Percentiles rank a stretch among this genome's conserved stretches.
Conservation (phyloP, 768 basidiomycete species). For the Lentinula guzmanii region DNA sequence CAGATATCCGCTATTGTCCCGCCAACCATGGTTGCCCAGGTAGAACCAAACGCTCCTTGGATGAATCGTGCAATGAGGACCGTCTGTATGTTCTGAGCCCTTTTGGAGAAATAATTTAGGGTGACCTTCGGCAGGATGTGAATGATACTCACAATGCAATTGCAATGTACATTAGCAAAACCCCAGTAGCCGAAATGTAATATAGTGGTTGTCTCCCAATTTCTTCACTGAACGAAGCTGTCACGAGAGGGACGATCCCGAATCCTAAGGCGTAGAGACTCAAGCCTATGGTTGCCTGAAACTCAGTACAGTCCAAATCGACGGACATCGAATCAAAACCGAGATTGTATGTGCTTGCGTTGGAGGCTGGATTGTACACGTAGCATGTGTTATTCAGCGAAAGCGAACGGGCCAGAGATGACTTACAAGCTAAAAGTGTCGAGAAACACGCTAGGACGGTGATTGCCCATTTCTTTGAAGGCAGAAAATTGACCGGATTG, state of each 20-base stretch:
- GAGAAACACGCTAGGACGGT: conserved; percentile 40
- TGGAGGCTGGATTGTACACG: conserved; percentile 30
- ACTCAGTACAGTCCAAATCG: conserved; percentile 37
- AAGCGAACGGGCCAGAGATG: background rate
- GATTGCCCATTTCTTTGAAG: conserved; percentile 37
- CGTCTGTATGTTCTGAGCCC: conserved; percentile 47
- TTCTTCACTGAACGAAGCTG: conserved; percentile 69
- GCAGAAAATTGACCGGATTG: conserved; percentile 33
- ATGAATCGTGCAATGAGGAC: conserved; percentile 65
- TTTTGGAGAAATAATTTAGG: conserved; percentile 9
- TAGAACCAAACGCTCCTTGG: conserved; percentile 62
- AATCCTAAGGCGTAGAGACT: conserved; percentile 57
- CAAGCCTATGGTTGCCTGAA: conserved; percentile 42
- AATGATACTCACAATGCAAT: conserved; percentile 32
- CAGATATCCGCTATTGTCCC: conserved; percentile 74
- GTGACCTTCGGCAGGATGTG: background rate
- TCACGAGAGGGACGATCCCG: conserved; percentile 54
- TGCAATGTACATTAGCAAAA: conserved; percentile 45
- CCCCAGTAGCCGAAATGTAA: conserved; percentile 41
- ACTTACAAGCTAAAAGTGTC: conserved; percentile 42
- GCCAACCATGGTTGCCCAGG: conserved; percentile 67
- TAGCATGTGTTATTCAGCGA: background rate
- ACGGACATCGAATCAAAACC: conserved; percentile 53
- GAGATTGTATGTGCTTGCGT: conserved; percentile 45
- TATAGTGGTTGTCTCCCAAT: conserved; percentile 63